Evolutionary conservation across 2,329 filamentous ascomycete species (phyloP).

Genomic region (Lachnellula willkommii): DNA sequence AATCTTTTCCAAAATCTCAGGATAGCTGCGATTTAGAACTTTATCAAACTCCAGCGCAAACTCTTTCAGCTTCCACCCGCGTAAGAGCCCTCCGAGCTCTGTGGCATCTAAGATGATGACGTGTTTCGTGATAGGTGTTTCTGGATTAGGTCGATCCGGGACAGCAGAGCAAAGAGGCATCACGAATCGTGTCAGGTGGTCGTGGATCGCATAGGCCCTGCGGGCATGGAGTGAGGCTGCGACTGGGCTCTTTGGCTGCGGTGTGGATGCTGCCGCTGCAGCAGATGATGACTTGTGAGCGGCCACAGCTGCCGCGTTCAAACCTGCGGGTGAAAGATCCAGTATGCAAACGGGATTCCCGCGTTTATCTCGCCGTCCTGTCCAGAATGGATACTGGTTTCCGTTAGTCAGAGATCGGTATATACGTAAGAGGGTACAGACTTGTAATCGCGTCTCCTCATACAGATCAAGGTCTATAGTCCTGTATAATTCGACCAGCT

Average conservation of each 20-base stretch:
- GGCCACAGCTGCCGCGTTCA: not conserved
- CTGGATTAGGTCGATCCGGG: not conserved
- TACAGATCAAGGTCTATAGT: not conserved
- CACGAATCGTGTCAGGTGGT: not conserved
- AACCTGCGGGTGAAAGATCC: not conserved
- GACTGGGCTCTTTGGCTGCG: not conserved
- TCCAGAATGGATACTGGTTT: not conserved
- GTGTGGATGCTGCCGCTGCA: not conserved
- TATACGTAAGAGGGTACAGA: not conserved
- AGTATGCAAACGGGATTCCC: not conserved
- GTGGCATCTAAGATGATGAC: not conserved
- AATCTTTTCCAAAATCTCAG: not conserved
- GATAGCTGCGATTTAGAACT: not conserved
- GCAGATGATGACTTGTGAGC: not conserved
- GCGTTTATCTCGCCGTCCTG: not conserved
- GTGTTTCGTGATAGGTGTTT: not conserved
- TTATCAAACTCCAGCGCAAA: not conserved
- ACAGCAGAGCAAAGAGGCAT: slow-evolving; percentile 1
- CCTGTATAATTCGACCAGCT: not conserved
- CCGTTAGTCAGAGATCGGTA: not conserved
- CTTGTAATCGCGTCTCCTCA: not conserved
- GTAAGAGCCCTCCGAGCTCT: not conserved
- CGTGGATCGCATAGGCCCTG: not conserved
- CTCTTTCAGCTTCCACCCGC: not conserved
- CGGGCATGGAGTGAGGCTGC: not conserved